Conservation (phyloP, 2,329 filamentous ascomycete genomes). For the Fusarium pseudocircinatum region DNA sequence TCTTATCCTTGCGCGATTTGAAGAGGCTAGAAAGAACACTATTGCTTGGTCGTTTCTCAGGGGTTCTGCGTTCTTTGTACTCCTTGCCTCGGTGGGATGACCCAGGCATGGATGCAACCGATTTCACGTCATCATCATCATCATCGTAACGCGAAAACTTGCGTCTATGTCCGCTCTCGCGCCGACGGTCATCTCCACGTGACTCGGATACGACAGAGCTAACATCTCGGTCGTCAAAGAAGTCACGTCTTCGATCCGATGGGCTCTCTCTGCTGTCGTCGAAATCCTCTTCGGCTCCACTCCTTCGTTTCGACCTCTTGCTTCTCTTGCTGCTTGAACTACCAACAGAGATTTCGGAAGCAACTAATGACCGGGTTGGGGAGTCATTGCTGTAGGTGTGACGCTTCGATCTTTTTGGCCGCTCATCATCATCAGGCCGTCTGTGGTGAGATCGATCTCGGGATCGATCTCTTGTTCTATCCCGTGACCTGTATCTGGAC, state of each 20-base stretch:
- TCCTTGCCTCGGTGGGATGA: constrained; percentile 49
- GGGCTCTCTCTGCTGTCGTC: constrained; percentile 49
- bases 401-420: constrained; percentile 51
- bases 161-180: constrained; percentile 48
- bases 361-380: constrained; percentile 45
- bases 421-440: constrained; percentile 47
- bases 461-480: constrained; percentile 20
- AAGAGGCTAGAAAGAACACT: constrained; percentile 61
- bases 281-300: constrained; percentile 49
- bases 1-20: constrained; percentile 55
- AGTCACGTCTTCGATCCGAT: constrained; percentile 52
- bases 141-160: constrained; percentile 53
- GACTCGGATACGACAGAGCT: constrained; percentile 61
- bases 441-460: constrained; percentile 26
- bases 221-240: constrained; percentile 57
- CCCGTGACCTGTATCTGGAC: constrained; percentile 5
- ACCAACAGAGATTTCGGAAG: constrained; percentile 51
- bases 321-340: constrained; percentile 53
- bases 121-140: constrained; percentile 61
- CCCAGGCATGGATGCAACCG: constrained; percentile 52
- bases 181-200: constrained; percentile 45
- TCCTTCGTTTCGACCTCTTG: constrained; percentile 53
- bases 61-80: constrained; percentile 42
- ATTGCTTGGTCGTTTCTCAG: constrained; percentile 52
- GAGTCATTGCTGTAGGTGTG: constrained; percentile 45